Conservation (phyloP, 2,329 filamentous ascomycete species). For the Verticillium tricorpus region DNA sequence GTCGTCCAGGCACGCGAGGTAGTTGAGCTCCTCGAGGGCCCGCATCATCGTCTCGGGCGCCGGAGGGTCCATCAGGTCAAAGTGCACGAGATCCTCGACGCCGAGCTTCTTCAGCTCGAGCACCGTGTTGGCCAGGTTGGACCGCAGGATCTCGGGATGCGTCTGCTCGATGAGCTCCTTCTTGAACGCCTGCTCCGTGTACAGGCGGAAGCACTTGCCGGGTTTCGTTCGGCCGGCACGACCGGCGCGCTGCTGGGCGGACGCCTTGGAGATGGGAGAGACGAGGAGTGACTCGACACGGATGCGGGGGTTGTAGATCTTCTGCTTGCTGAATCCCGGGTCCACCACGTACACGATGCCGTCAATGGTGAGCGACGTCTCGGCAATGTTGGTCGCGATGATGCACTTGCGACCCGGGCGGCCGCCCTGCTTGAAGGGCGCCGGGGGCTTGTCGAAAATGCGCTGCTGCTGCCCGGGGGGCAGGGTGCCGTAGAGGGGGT, state of each 20-base stretch:
- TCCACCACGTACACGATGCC: conserved; percentile 99
- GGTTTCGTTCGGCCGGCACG: conserved; percentile 98
- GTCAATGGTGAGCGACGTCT: conserved; percentile 96
- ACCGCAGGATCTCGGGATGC: conserved; percentile 91
- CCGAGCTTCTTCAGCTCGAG: conserved; percentile 96
- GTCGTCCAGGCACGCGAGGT: conserved; percentile 92
- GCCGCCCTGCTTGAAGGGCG: conserved; percentile 67
- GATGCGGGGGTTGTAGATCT: conserved; percentile 96
- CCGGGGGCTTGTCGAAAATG: conserved; percentile 88
- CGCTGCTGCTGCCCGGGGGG: conserved; percentile 90
- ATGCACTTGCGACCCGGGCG: conserved; percentile 90
- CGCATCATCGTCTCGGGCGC: conserved; percentile 98
- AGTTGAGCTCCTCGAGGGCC: conserved; percentile 95
- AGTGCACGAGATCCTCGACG: conserved; percentile 92
- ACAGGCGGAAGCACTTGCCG: conserved; percentile 96
- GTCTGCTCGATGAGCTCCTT: conserved; percentile 97
- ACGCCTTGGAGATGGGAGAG: conserved; percentile 95
- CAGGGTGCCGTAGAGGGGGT: conserved; percentile 89
- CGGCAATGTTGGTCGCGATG: conserved; percentile 94
- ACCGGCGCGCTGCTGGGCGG: conserved; percentile 94
- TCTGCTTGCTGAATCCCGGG: conserved; percentile 98
- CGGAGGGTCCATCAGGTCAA: conserved; percentile 97
- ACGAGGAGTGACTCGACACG: conserved; percentile 96
- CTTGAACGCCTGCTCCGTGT: conserved; percentile 94
- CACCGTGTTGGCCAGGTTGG: conserved; percentile 91